These are phyloP conservation scores for Mycotypha africana DNA, from an alignment of 371 early-diverging fungal genomes.

Conservation along the genomic window DNA sequence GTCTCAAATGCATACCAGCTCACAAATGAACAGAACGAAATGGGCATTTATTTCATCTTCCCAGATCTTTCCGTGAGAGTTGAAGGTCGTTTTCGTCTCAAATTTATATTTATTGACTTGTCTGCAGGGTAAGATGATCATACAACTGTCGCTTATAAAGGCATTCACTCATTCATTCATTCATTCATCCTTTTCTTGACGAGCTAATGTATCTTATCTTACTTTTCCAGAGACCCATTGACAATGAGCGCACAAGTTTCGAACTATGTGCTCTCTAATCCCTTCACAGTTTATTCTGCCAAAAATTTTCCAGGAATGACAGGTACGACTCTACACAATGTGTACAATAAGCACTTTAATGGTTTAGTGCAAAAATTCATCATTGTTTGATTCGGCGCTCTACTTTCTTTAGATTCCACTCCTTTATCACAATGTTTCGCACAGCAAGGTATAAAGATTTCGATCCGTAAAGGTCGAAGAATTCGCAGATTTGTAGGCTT, in stretches of 20 bases:
- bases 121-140: constrained; percentile 19
- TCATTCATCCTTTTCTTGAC: too few species aligned
- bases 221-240: constrained; percentile 24
- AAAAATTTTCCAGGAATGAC: constrained; percentile 63
- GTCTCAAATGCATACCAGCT: constrained; percentile 48
- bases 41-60: constrained; percentile 53
- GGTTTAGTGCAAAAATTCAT: too few species aligned
- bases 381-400: too few species aligned
- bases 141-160: not conserved
- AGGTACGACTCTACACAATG: too few species aligned
- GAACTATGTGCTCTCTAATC: constrained; percentile 26
- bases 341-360: too few species aligned
- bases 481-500: constrained; percentile 12
- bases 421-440: constrained; percentile 62
- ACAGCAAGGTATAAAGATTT: constrained; percentile 60
- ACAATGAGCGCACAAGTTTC: constrained; percentile 26
- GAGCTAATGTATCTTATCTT: not conserved
- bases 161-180: too few species aligned
- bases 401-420: constrained; percentile 63
- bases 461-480: constrained; percentile 49
- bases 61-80: constrained; percentile 56
- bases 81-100: constrained; percentile 39
- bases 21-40: constrained; percentile 32
- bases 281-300: constrained; percentile 42
- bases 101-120: constrained; percentile 33